Conservation (phyloP, 148 eudicot genomes). For the Cornus kousa region DNA sequence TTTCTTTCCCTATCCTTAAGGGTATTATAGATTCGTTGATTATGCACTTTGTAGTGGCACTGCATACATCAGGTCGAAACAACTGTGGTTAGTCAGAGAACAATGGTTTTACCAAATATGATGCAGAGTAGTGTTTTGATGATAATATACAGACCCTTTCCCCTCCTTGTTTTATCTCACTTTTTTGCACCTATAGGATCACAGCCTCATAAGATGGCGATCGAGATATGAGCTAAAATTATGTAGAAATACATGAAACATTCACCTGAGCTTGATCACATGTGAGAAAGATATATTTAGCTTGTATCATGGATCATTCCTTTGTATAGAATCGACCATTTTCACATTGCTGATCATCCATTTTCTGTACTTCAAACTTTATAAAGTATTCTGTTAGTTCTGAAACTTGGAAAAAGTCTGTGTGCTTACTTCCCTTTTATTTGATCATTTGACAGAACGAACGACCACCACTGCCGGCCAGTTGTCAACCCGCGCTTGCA, state of each 20-base stretch:
- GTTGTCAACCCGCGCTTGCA: constrained; percentile 91
- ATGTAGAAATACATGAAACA: not conserved
- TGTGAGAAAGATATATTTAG: not conserved
- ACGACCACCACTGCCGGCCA: constrained; percentile 83
- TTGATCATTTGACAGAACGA: constrained; percentile 55
- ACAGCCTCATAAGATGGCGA: not conserved
- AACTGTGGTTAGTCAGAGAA: not conserved
- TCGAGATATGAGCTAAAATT: not conserved
- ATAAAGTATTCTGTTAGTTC: not conserved
- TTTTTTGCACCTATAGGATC: not conserved
- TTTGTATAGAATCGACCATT: not conserved
- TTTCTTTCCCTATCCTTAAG: not conserved
- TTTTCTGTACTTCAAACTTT: not conserved
- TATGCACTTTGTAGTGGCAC: not conserved
- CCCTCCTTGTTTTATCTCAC: not conserved
- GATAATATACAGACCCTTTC: not conserved
- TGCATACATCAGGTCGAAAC: not conserved
- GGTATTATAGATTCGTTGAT: not conserved
- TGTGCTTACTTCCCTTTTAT: not conserved
- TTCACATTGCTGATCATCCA: not conserved
- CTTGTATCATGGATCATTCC: not conserved
- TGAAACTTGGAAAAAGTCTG: not conserved
- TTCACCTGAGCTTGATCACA: not conserved
- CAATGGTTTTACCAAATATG: not conserved
- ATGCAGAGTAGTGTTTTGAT: not conserved